These are phyloP conservation scores for Ceratobasidium sp. DNA, from an alignment of 1,284 basidiomycete species.

Conservation along the genomic window DNA sequence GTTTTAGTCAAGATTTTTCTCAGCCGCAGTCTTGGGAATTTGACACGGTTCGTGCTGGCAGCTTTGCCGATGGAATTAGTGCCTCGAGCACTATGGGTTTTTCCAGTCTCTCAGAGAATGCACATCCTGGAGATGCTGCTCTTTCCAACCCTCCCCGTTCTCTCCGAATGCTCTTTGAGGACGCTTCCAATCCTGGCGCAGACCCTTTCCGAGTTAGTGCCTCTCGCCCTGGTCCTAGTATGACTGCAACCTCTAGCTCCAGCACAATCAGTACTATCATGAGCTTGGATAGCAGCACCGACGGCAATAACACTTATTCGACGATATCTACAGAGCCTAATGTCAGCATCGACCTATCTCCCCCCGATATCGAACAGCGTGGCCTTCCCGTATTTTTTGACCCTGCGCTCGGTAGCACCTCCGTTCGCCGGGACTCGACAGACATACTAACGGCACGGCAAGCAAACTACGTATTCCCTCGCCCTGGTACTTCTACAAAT, in stretches of 20 bases:
- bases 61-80: slow-evolving; percentile 7
- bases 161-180: slow-evolving; percentile 72
- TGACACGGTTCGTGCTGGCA: slow-evolving; percentile 70
- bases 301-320: slow-evolving; percentile 18
- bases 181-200: slow-evolving; percentile 61
- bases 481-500: slow-evolving; percentile 50
- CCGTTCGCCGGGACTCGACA: slow-evolving; percentile 33
- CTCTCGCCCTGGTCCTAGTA: slow-evolving; percentile 7
- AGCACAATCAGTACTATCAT: slow-evolving; percentile 12
- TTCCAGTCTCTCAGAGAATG: not conserved
- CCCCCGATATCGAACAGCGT: slow-evolving; percentile 7
- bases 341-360: slow-evolving; percentile 7
- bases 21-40: slow-evolving; percentile 70
- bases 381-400: slow-evolving; percentile 5
- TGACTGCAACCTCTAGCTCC: slow-evolving; percentile 9
- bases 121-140: slow-evolving; percentile 22
- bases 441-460: slow-evolving; percentile 64
- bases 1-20: slow-evolving; percentile 33
- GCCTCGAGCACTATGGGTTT: slow-evolving; percentile 21
- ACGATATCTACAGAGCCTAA: slow-evolving; percentile 23
- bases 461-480: slow-evolving; percentile 68
- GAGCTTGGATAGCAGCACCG: slow-evolving; percentile 32
- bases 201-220: slow-evolving; percentile 38
- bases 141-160: slow-evolving; percentile 66
- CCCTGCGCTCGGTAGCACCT: not conserved